Evolutionary conservation across 73 alveolate species (phyloP).

Genomic region (Stentor roeselii): DNA sequence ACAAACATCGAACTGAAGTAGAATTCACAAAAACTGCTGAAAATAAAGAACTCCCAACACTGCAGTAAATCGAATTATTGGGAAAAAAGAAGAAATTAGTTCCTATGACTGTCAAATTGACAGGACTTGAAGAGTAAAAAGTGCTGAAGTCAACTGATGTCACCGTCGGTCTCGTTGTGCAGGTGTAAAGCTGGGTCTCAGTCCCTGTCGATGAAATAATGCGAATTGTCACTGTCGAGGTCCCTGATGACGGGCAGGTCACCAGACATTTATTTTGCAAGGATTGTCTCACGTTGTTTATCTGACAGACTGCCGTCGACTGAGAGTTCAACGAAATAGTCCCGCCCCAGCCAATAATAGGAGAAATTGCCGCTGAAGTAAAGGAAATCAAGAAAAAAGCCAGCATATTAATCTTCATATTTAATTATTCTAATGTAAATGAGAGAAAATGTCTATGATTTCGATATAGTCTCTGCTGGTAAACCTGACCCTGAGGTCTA

Average conservation of each 20-base stretch:
- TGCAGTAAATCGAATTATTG: not conserved
- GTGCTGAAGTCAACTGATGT: not conserved
- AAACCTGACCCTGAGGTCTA: constrained; percentile 1
- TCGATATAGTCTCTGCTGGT: too few species aligned
- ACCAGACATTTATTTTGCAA: not conserved
- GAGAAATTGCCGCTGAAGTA: constrained; percentile 10
- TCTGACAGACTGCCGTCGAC: not conserved
- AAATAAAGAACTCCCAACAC: not conserved
- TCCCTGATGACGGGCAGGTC: not conserved
- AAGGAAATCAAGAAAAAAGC: too few species aligned
- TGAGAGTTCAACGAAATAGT: not conserved
- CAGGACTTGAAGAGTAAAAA: not conserved
- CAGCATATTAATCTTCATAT: too few species aligned
- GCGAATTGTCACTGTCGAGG: not conserved
- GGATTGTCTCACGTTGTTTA: not conserved
- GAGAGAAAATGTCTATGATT: too few species aligned
- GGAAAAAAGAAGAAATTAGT: not conserved
- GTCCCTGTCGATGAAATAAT: not conserved
- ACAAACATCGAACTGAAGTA: not conserved
- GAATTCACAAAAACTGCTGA: not conserved
- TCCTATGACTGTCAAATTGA: constrained; percentile 7
- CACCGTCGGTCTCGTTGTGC: not conserved
- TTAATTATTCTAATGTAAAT: too few species aligned
- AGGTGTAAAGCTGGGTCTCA: not conserved
- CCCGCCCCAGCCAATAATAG: constrained; percentile 11